phyloP scores from a whole-genome alignment of 2,329 filamentous ascomycete species.

The Septoria linicola region DNA sequence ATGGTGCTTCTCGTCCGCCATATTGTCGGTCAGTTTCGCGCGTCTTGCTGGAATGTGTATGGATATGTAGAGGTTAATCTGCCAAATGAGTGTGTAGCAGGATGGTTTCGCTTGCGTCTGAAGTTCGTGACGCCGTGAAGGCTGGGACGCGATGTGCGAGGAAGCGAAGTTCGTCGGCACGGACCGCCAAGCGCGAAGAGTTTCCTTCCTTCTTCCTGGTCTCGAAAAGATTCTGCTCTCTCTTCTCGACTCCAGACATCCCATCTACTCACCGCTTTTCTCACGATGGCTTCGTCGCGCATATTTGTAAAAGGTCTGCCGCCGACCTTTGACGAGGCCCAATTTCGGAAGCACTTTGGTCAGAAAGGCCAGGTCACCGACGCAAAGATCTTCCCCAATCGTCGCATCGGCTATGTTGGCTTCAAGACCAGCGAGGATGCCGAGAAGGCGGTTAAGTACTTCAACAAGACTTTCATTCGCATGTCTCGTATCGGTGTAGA shows the following conservation, averaged over 20 bases:
- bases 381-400: conserved; percentile 82
- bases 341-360: conserved; percentile 87
- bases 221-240: no score
- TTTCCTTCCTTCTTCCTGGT: no score
- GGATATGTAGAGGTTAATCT: neutral
- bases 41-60: neutral
- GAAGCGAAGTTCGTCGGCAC: no score
- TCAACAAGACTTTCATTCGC: conserved; percentile 91
- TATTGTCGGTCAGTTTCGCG: conserved; percentile 16
- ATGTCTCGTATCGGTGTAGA: conserved; percentile 94
- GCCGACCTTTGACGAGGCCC: conserved; percentile 77
- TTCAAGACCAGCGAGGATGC: conserved; percentile 83
- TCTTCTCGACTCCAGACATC: neutral
- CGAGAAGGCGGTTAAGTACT: conserved; percentile 82
- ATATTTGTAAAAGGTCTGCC: conserved; percentile 73
- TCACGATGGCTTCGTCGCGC: conserved; percentile 70
- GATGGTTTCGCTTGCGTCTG: neutral
- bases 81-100: neutral
- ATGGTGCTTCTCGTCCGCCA: conserved; percentile 32
- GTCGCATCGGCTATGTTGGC: conserved; percentile 92
- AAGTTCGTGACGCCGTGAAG: no score
- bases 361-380: conserved; percentile 75
- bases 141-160: no score
- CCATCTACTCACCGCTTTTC: neutral
- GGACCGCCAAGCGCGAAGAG: no score